These are phyloP conservation scores for Perilla frutescens DNA, from an alignment of 257 asterid genomes.

Conservation along the genomic window DNA sequence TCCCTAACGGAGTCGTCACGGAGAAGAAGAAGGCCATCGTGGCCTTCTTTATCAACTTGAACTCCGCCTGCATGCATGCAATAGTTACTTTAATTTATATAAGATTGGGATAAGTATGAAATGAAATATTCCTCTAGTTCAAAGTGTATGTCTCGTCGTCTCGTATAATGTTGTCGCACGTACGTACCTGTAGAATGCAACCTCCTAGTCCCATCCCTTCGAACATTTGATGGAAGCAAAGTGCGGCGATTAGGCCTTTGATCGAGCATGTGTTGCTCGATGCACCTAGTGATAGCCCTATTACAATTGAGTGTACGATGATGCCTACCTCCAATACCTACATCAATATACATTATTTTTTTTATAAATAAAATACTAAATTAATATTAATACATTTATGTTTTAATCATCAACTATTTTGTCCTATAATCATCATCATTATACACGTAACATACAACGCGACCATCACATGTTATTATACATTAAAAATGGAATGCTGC, in stretches of 20 bases:
- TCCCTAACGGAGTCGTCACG: constrained; percentile 63
- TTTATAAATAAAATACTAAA: too few species aligned
- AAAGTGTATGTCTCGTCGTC: not conserved
- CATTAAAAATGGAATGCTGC: too few species aligned
- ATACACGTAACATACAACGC: too few species aligned
- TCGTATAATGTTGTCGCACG: too few species aligned
- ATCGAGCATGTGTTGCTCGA: constrained; percentile 48
- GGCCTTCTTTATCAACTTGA: constrained; percentile 43
- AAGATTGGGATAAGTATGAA: not conserved
- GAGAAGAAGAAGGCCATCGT: constrained; percentile 65
- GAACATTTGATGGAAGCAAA: constrained; percentile 54
- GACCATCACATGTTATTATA: too few species aligned
- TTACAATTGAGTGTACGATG: constrained; percentile 46
- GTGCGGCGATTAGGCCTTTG: constrained; percentile 47
- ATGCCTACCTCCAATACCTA: constrained; percentile 51
- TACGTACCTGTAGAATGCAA: constrained; percentile 49
- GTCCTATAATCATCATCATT: too few species aligned
- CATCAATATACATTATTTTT: not conserved
- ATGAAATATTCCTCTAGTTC: not conserved
- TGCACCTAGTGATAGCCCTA: constrained; percentile 45
- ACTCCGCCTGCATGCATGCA: constrained; percentile 62
- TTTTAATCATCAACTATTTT: too few species aligned
- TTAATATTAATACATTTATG: too few species aligned
- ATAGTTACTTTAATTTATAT: not conserved
- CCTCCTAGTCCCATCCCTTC: constrained; percentile 55